Conservation (phyloP, 2,329 filamentous ascomycete species). For the Aspergillus ibericus region DNA sequence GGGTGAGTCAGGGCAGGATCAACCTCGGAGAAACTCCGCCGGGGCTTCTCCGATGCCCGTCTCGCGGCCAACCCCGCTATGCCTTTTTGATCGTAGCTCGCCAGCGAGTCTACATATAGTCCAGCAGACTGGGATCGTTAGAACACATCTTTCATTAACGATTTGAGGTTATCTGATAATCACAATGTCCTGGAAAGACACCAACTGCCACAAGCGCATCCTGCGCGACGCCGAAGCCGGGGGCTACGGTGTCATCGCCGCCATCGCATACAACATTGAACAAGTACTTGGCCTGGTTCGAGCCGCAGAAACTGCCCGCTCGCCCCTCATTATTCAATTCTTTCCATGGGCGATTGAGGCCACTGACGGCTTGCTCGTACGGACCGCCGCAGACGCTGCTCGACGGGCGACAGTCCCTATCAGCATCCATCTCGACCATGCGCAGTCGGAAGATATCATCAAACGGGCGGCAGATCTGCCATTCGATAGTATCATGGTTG, state of each 20-base stretch:
- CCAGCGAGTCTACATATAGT: background rate
- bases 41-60: background rate
- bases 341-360: conserved; percentile 71
- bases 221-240: conserved; percentile 55
- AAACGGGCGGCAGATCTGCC: conserved; percentile 58
- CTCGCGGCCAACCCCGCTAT: conserved; percentile 47
- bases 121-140: background rate
- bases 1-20: background rate
- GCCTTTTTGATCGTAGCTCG: conserved; percentile 25
- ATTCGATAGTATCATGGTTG: conserved; percentile 74
- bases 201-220: conserved; percentile 41
- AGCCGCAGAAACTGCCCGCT: conserved; percentile 65
- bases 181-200: conserved; percentile 35
- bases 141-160: background rate
- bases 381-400: conserved; percentile 56
- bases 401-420: conserved; percentile 60
- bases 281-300: conserved; percentile 64
- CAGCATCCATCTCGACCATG: conserved; percentile 66
- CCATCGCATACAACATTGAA: conserved; percentile 56
- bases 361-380: conserved; percentile 54
- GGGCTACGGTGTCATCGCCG: conserved; percentile 57
- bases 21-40: background rate
- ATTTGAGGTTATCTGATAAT: background rate
- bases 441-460: conserved; percentile 63
- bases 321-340: conserved; percentile 67